Conservation (phyloP, 805 yeast genomes). For the Ogataea zsoltii region DNA sequence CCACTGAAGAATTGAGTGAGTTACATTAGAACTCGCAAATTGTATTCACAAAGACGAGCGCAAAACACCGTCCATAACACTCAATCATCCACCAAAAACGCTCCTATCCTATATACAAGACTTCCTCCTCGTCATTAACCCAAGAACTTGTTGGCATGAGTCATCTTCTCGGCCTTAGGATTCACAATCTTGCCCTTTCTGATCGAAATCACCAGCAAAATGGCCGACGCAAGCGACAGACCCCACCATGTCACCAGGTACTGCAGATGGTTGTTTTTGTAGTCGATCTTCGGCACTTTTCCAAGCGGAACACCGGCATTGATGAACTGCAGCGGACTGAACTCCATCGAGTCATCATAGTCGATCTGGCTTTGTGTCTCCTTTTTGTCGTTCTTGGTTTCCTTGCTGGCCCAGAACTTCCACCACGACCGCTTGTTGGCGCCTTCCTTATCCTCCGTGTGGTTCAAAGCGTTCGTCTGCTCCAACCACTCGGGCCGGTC, state of each 20-base stretch:
- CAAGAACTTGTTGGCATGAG: slow-evolving; percentile 35
- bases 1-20: too few relatives aligned
- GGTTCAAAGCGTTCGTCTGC: slow-evolving; percentile 1
- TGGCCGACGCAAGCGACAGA: slow-evolving; percentile 68
- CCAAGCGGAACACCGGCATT: slow-evolving; percentile 92
- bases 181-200: slow-evolving; percentile 41
- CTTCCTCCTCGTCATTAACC: not conserved
- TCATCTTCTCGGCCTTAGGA: slow-evolving; percentile 47
- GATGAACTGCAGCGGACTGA: slow-evolving; percentile 57
- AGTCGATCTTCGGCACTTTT: slow-evolving; percentile 72
- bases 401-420: slow-evolving; percentile 30
- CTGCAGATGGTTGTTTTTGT: slow-evolving; percentile 88
- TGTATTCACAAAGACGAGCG: too few relatives aligned
- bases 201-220: slow-evolving; percentile 58
- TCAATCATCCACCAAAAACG: too few relatives aligned
- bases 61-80: too few relatives aligned
- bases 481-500: slow-evolving; percentile 57
- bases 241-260: slow-evolving; percentile 96
- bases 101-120: too few relatives aligned
- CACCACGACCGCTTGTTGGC: slow-evolving; percentile 22
- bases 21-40: too few relatives aligned
- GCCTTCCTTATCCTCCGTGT: not conserved
- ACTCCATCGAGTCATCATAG: slow-evolving; percentile 39
- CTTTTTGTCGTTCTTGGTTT: not conserved
- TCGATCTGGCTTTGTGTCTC: slow-evolving; percentile 1